phyloP scores from a whole-genome alignment of 1,284 basidiomycete species.

The Sanguinoderma infundibulare region DNA sequence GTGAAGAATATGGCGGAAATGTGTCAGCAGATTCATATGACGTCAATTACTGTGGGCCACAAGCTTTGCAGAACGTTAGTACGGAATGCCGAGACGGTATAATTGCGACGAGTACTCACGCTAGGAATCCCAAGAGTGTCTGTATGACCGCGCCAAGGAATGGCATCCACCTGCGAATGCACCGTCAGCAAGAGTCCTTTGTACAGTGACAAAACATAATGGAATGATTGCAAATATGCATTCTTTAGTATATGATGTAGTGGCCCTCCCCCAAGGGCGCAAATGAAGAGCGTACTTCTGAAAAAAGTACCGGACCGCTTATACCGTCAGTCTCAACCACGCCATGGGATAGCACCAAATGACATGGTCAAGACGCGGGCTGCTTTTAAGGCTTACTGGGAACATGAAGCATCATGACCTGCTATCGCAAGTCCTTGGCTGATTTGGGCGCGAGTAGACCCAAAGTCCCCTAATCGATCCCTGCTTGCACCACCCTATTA shows the following conservation, averaged over 20 bases:
- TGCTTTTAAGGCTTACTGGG: too few relatives aligned
- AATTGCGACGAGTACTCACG: conserved; percentile 42
- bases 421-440: too few relatives aligned
- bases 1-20: background rate
- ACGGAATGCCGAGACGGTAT: background rate
- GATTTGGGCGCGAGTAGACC: too few relatives aligned
- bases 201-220: background rate
- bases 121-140: conserved; percentile 68
- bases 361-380: too few relatives aligned
- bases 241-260: too few relatives aligned
- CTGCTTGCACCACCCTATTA: background rate
- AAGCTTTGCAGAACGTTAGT: conserved; percentile 38
- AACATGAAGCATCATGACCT: too few relatives aligned
- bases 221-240: too few relatives aligned
- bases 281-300: too few relatives aligned
- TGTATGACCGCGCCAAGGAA: conserved; percentile 78
- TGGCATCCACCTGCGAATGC: conserved; percentile 77
- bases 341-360: too few relatives aligned
- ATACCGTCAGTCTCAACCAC: too few relatives aligned
- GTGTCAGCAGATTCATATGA: conserved; percentile 13
- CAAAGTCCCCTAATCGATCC: background rate
- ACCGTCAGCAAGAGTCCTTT: background rate
- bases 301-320: too few relatives aligned
- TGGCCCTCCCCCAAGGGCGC: too few relatives aligned
- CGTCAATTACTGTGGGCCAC: conserved; percentile 62